A percentile compares a stretch with the other conserved stretches of the same genome.
Evolutionary conservation across 2,329 filamentous ascomycete species (phyloP).

Genomic region (Pseudogymnoascus sp.): DNA sequence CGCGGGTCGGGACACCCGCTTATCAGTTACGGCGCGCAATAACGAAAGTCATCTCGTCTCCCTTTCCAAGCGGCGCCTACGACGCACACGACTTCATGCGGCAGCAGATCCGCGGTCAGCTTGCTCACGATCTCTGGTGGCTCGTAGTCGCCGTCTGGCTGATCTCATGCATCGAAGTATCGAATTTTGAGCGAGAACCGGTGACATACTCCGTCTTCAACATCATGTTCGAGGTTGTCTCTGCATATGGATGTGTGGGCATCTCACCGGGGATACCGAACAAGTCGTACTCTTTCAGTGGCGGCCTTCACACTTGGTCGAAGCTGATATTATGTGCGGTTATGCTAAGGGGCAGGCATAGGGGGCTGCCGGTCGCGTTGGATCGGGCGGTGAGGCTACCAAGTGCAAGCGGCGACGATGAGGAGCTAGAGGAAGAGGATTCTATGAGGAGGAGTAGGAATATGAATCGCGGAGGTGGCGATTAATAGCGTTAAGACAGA

Average conservation of each 20-base stretch:
- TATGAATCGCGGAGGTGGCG: background rate
- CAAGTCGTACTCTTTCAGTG: slow-evolving; percentile 69
- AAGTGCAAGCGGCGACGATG: slow-evolving; percentile 17
- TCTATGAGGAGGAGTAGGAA: background rate
- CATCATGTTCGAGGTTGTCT: slow-evolving; percentile 77
- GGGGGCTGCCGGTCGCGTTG: slow-evolving; percentile 46
- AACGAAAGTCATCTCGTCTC: background rate
- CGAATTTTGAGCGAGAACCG: slow-evolving; percentile 32
- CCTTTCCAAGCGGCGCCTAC: slow-evolving; percentile 40
- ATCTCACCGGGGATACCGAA: slow-evolving; percentile 71
- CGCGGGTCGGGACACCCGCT: background rate
- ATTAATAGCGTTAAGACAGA: background rate
- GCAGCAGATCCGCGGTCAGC: slow-evolving; percentile 81
- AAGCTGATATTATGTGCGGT: slow-evolving; percentile 50
- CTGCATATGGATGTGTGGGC: slow-evolving; percentile 85
- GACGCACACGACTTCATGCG: slow-evolving; percentile 72
- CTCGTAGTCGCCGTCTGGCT: slow-evolving; percentile 91
- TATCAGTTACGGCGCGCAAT: background rate
- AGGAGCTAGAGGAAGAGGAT: background rate
- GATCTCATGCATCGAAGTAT: slow-evolving; percentile 80
- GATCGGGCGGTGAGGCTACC: slow-evolving; percentile 43
- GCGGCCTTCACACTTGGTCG: slow-evolving; percentile 62
- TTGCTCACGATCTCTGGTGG: slow-evolving; percentile 97
- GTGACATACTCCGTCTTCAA: slow-evolving; percentile 44
- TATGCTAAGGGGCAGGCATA: slow-evolving; percentile 46